Evolutionary conservation across 768 basidiomycete species (phyloP).

Genomic region (Calocybe indica): DNA sequence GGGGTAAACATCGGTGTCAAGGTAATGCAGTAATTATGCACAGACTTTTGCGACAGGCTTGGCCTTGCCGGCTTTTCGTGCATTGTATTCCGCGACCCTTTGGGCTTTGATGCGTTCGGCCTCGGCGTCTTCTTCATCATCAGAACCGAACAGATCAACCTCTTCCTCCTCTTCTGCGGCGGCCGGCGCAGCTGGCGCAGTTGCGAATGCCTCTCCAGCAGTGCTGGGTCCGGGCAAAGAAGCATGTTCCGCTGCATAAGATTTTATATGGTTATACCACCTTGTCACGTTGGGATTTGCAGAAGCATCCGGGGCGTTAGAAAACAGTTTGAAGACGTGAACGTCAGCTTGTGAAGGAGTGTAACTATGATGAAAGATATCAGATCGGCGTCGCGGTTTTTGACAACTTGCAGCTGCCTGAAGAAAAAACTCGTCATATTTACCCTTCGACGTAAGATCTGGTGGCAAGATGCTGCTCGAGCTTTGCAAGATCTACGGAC

Average conservation of each 20-base stretch:
- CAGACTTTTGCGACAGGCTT: conserved; percentile 84
- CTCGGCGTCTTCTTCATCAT: conserved; percentile 78
- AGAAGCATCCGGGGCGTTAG: conserved; percentile 57
- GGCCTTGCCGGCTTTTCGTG: conserved; percentile 87
- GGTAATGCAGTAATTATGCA: conserved; percentile 3
- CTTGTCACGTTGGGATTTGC: conserved; percentile 70
- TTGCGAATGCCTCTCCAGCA: conserved; percentile 70
- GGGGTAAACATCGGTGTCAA: neutral
- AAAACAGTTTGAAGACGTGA: conserved; percentile 78
- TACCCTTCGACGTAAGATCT: conserved; percentile 92
- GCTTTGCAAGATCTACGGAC: conserved; percentile 63
- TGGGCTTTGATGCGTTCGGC: conserved; percentile 86
- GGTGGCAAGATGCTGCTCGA: conserved; percentile 83
- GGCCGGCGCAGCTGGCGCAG: conserved; percentile 37
- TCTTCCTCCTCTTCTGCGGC: conserved; percentile 67
- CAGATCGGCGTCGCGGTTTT: conserved; percentile 8
- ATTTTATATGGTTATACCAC: conserved; percentile 95
- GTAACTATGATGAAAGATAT: conserved; percentile 47
- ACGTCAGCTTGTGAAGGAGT: conserved; percentile 94
- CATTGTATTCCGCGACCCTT: conserved; percentile 90
- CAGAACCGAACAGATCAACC: conserved; percentile 84
- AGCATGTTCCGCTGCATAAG: conserved; percentile 72
- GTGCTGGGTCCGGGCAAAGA: conserved; percentile 82
- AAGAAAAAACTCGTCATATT: conserved; percentile 25
- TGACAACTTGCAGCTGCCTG: neutral